phyloP scores from a whole-genome alignment of 1,284 basidiomycete species.

The Earliella scabrosa region DNA sequence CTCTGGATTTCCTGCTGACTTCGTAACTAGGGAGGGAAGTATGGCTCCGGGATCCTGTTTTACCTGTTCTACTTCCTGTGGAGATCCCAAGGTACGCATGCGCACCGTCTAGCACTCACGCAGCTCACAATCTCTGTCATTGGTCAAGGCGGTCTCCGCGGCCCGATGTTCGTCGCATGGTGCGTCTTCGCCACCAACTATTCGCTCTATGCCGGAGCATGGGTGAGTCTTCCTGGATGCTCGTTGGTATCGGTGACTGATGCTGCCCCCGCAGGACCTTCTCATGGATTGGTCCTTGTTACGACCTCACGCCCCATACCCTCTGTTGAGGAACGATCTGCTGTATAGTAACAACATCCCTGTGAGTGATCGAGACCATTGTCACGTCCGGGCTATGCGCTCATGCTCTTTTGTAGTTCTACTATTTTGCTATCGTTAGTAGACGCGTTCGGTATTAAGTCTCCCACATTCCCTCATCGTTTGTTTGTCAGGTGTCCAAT shows the following conservation, averaged over 20 bases:
- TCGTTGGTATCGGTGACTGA: too few species aligned
- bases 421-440: slow-evolving; percentile 74
- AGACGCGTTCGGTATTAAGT: not conserved
- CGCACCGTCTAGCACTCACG: not conserved
- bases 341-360: slow-evolving; percentile 65
- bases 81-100: slow-evolving; percentile 62
- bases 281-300: slow-evolving; percentile 87
- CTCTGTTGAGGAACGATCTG: slow-evolving; percentile 77
- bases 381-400: not conserved
- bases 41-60: slow-evolving; percentile 65
- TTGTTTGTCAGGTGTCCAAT: slow-evolving; percentile 61
- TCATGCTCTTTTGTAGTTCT: slow-evolving; percentile 48
- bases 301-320: slow-evolving; percentile 57
- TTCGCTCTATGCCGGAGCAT: slow-evolving; percentile 74
- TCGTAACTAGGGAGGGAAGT: slow-evolving; percentile 74
- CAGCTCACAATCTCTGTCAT: too few species aligned
- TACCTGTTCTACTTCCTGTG: slow-evolving; percentile 76
- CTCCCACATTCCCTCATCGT: too few species aligned
- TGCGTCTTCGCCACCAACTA: slow-evolving; percentile 66
- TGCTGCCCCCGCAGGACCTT: slow-evolving; percentile 66
- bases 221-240: slow-evolving; percentile 67
- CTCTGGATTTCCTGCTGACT: not conserved
- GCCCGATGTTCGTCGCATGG: slow-evolving; percentile 63
- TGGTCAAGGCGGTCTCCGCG: slow-evolving; percentile 40
- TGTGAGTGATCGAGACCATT: slow-evolving; percentile 44